Percentiles rank a stretch among this genome's conserved stretches.
Evolutionary conservation across 2,329 filamentous ascomycete species (phyloP).

Genomic region (Neodidymelliopsis sp.): DNA sequence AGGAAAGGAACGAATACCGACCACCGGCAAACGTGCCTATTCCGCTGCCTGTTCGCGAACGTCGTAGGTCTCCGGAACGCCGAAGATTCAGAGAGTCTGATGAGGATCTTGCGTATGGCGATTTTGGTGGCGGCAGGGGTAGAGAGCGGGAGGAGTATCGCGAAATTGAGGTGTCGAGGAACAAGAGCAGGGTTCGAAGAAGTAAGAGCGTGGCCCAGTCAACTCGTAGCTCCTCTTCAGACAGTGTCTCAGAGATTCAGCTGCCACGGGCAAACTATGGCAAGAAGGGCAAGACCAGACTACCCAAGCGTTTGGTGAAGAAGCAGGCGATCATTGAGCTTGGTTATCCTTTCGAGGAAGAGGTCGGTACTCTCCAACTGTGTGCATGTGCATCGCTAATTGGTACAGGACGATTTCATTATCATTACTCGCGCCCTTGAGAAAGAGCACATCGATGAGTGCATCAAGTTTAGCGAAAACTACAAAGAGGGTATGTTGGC

Average conservation of each 20-base stretch:
- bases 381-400: slow-evolving; percentile 35
- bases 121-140: slow-evolving; percentile 36
- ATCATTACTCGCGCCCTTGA: slow-evolving; percentile 85
- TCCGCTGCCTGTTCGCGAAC: slow-evolving; percentile 65
- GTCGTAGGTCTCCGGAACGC: slow-evolving; percentile 55
- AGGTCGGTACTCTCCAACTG: slow-evolving; percentile 62
- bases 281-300: slow-evolving; percentile 84
- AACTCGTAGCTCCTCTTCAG: slow-evolving; percentile 50
- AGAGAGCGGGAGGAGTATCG: slow-evolving; percentile 55
- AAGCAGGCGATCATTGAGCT: slow-evolving; percentile 82
- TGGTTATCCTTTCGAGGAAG: slow-evolving; percentile 85
- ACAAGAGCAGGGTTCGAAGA: slow-evolving; percentile 49
- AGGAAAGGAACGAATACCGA: slow-evolving; percentile 66
- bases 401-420: slow-evolving; percentile 74
- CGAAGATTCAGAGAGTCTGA: slow-evolving; percentile 72
- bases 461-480: slow-evolving; percentile 82
- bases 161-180: slow-evolving; percentile 57
- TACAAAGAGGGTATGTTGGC: slow-evolving; percentile 62
- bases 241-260: slow-evolving; percentile 51
- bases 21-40: slow-evolving; percentile 74
- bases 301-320: slow-evolving; percentile 81
- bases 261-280: slow-evolving; percentile 46
- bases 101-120: slow-evolving; percentile 66
- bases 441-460: slow-evolving; percentile 89
- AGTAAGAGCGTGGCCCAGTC: slow-evolving; percentile 42